phyloP scores from a whole-genome alignment of 1,284 basidiomycete genomes.

The Cryptococcus neoformans region DNA sequence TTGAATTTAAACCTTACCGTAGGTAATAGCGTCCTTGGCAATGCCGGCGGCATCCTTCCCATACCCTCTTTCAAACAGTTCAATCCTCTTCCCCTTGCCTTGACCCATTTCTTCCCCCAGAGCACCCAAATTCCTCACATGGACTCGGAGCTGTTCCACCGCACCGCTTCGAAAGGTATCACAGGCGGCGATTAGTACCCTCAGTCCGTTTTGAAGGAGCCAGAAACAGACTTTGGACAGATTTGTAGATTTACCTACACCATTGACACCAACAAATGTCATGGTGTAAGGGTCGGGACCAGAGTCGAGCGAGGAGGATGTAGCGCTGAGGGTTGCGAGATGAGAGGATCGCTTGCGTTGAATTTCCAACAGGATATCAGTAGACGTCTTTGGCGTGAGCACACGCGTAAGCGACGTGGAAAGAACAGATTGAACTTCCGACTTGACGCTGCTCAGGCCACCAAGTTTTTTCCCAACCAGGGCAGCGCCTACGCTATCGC shows the following conservation, averaged over 20 bases:
- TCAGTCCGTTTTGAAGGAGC: conserved; percentile 91
- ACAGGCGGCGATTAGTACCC: conserved; percentile 95
- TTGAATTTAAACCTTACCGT: conserved; percentile 57
- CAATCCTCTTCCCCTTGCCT: conserved; percentile 56
- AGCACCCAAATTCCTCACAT: conserved; percentile 91
- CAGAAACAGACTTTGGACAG: conserved; percentile 98
- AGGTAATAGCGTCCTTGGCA: conserved; percentile 87
- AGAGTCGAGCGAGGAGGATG: conserved; percentile 53
- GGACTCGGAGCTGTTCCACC: conserved; percentile 95
- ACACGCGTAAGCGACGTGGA: conserved; percentile 88
- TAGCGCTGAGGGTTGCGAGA: conserved; percentile 53
- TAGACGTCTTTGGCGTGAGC: conserved; percentile 93
- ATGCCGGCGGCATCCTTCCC: conserved; percentile 98
- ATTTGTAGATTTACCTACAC: conserved; percentile 98
- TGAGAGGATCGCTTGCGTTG: conserved; percentile 52
- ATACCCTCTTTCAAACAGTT: conserved; percentile 94
- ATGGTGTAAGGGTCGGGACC: conserved; percentile 81
- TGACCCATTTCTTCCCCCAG: conserved; percentile 66
- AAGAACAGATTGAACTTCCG: conserved; percentile 78
- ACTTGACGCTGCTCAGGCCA: conserved; percentile 78
- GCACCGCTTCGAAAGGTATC: conserved; percentile 98
- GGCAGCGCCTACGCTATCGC: conserved; percentile 84
- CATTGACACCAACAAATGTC: conserved; percentile 99
- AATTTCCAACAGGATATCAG: conserved; percentile 79
- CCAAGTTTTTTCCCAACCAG: conserved; percentile 88